Evolutionary conservation across 352 stramenopile species (phyloP).

Genomic region (Phytophthora hybrid): DNA sequence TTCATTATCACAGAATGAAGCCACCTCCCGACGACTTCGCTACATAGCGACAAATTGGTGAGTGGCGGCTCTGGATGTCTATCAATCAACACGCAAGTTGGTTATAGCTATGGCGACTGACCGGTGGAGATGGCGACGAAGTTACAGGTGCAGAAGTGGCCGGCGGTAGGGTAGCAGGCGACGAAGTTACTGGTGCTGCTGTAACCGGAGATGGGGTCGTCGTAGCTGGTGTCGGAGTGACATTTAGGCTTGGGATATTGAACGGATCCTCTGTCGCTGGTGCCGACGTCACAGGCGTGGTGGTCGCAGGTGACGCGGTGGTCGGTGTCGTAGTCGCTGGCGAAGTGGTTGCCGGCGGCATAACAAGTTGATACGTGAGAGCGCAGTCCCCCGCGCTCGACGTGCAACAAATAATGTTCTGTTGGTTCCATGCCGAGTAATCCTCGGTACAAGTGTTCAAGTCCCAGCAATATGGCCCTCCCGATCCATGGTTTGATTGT

Average conservation of each 20-base stretch:
- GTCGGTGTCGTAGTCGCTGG: constrained; percentile 5
- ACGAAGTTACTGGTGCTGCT: background rate
- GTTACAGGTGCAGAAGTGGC: constrained; percentile 6
- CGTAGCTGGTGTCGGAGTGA: constrained; percentile 1
- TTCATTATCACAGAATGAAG: too few species aligned
- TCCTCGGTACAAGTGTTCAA: constrained; percentile 44
- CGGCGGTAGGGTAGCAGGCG: background rate
- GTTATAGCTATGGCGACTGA: too few species aligned
- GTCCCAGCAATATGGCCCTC: constrained; percentile 50
- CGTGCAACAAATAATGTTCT: constrained; percentile 68
- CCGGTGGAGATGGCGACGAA: background rate
- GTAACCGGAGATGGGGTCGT: constrained; percentile 5
- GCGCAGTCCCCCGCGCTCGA: constrained; percentile 38
- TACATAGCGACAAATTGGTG: too few species aligned
- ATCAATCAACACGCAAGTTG: too few species aligned
- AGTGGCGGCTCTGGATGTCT: too few species aligned
- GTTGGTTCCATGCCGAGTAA: constrained; percentile 43
- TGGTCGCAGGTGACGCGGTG: constrained; percentile 1
- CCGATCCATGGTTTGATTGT: constrained; percentile 40
- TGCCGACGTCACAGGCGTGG: background rate
- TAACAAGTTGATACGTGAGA: constrained; percentile 46
- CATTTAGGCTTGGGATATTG: constrained; percentile 11
- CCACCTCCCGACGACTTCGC: too few species aligned
- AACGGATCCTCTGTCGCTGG: constrained; percentile 13
- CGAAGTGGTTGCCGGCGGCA: constrained; percentile 33